These are phyloP conservation scores for Onygenales sp. DNA, from an alignment of 2,329 filamentous ascomycete genomes.

Conservation along the genomic window DNA sequence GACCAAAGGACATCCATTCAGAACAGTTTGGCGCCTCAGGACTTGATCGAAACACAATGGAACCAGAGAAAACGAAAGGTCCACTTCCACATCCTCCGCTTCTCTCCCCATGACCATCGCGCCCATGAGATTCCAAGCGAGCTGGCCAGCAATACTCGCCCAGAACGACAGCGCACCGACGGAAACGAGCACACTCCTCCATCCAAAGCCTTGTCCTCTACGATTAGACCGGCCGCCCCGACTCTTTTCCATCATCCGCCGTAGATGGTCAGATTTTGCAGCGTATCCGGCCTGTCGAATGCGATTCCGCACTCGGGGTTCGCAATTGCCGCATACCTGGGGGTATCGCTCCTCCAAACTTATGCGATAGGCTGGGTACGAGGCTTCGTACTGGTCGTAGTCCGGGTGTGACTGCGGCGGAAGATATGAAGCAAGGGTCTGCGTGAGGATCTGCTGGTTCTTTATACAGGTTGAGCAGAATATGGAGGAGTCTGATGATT, in stretches of 20 bases:
- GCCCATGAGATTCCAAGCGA: conserved; percentile 32
- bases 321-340: conserved; percentile 75
- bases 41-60: conserved; percentile 15
- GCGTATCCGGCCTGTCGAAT: conserved; percentile 66
- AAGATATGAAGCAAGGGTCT: conserved; percentile 70
- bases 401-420: conserved; percentile 56
- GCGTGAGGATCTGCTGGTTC: conserved; percentile 76
- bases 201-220: conserved; percentile 27
- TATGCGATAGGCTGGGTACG: conserved; percentile 60
- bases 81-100: conserved; percentile 4
- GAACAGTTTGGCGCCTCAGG: conserved; percentile 13
- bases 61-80: conserved; percentile 12
- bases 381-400: conserved; percentile 58
- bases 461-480: conserved; percentile 74
- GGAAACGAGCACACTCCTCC: conserved; percentile 34
- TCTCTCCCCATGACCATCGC: conserved; percentile 17
- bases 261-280: conserved; percentile 71
- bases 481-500: conserved; percentile 31
- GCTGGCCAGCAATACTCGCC: conserved; percentile 33
- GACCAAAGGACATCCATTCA: conserved; percentile 20
- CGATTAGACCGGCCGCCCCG: conserved; percentile 25
- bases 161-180: conserved; percentile 35
- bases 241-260: conserved; percentile 62
- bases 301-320: conserved; percentile 59
- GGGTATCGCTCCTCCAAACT: conserved; percentile 76